Evolutionary conservation across 2,329 filamentous ascomycete species (phyloP).

Genomic region (Rutstroemia sydowiana): DNA sequence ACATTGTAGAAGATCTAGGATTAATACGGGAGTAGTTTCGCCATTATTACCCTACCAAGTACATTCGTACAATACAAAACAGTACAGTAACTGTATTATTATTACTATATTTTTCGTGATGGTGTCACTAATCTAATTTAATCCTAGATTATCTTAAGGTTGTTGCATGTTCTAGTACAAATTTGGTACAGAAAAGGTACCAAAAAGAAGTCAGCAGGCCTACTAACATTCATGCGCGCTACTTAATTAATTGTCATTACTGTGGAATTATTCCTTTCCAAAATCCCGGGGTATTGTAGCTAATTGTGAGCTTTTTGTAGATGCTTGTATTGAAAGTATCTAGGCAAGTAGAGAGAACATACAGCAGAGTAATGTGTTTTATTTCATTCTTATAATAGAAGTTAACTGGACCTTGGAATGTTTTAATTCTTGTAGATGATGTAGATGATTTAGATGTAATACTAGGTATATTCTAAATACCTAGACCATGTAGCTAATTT

Average conservation of each 20-base stretch:
- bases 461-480: too few species aligned
- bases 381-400: too few species aligned
- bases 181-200: neutral
- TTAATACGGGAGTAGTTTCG: neutral
- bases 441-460: too few species aligned
- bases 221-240: neutral
- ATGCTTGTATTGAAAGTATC: too few species aligned
- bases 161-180: neutral
- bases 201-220: constrained; percentile 4
- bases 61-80: neutral
- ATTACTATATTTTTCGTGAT: neutral
- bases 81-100: too few species aligned
- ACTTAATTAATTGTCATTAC: neutral
- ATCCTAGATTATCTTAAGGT: neutral
- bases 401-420: too few species aligned
- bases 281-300: neutral
- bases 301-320: too few species aligned
- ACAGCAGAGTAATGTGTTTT: too few species aligned
- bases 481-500: too few species aligned
- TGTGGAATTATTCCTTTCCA: neutral
- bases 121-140: neutral
- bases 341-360: too few species aligned
- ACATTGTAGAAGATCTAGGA: neutral
- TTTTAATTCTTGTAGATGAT: too few species aligned
- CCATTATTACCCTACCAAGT: neutral